phyloP scores from a whole-genome alignment of 805 yeast species.

The Ogataea philodendri region DNA sequence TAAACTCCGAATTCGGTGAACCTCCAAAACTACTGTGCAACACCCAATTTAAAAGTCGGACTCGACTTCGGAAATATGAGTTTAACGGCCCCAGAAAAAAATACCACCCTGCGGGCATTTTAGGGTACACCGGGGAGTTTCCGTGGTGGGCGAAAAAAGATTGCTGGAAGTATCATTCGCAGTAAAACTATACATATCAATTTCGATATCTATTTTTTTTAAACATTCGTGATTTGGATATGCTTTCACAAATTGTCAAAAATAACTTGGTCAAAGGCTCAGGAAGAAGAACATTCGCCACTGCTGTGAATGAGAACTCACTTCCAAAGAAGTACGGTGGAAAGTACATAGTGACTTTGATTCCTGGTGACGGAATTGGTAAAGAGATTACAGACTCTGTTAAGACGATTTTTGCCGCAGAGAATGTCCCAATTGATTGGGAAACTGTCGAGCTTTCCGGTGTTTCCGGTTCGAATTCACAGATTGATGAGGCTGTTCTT shows the following conservation, averaged over 20 bases:
- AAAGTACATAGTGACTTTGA: slow-evolving; percentile 86
- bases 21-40: slow-evolving; percentile 4
- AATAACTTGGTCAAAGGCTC: slow-evolving; percentile 18
- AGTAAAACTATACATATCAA: slow-evolving; percentile 1
- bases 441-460: slow-evolving; percentile 76
- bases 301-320: slow-evolving; percentile 28
- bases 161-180: neutral
- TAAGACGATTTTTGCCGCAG: slow-evolving; percentile 80
- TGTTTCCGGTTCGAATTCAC: slow-evolving; percentile 44
- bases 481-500: slow-evolving; percentile 77
- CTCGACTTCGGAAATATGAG: slow-evolving; percentile 19
- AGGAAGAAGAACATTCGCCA: slow-evolving; percentile 32
- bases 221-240: slow-evolving; percentile 6
- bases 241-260: slow-evolving; percentile 29
- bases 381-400: slow-evolving; percentile 94
- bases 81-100: slow-evolving; percentile 1
- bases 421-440: slow-evolving; percentile 91
- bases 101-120: neutral
- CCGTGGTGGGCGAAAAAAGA: slow-evolving; percentile 2
- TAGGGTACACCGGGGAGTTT: slow-evolving; percentile 2
- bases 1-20: slow-evolving; percentile 20
- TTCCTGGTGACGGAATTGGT: slow-evolving; percentile 99
- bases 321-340: slow-evolving; percentile 94
- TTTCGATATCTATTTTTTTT: slow-evolving; percentile 1
- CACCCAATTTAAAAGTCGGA: slow-evolving; percentile 14